Conservation (phyloP, 192 early-diverging fungal genomes). For the Physocladia obscura region DNA sequence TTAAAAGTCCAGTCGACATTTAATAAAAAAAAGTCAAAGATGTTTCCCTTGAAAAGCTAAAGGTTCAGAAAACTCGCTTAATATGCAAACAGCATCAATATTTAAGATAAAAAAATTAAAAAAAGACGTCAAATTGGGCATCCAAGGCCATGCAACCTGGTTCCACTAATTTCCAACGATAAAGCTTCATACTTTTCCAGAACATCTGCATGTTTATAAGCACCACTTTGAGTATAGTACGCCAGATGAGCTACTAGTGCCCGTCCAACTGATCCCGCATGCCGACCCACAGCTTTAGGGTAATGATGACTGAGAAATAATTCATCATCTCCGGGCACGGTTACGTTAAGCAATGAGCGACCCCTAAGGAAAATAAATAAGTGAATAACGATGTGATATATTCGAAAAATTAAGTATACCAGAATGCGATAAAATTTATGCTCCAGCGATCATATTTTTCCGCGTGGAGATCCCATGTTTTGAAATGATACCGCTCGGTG, state of each 20-base stretch:
- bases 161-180: background rate
- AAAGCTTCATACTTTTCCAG: background rate
- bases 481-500: background rate
- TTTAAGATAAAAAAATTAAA: too few relatives aligned
- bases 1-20: too few relatives aligned
- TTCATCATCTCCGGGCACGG: background rate
- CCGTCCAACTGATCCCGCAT: background rate
- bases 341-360: background rate
- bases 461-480: background rate
- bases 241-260: background rate
- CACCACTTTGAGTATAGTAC: background rate
- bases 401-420: background rate
- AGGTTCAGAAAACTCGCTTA: too few relatives aligned
- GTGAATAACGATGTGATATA: too few relatives aligned
- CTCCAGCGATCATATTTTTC: background rate
- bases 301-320: background rate
- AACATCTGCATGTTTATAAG: background rate
- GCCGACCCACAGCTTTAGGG: background rate
- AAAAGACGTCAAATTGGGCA: too few relatives aligned
- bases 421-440: background rate
- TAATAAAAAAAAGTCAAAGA: too few relatives aligned
- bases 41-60: too few relatives aligned
- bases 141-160: too few relatives aligned
- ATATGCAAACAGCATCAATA: too few relatives aligned
- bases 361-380: too few relatives aligned